A percentile compares a stretch with the other conserved stretches of the same genome.
Evolutionary conservation across 805 yeast species (phyloP).

Genomic region (Phaffomyces antillensis): DNA sequence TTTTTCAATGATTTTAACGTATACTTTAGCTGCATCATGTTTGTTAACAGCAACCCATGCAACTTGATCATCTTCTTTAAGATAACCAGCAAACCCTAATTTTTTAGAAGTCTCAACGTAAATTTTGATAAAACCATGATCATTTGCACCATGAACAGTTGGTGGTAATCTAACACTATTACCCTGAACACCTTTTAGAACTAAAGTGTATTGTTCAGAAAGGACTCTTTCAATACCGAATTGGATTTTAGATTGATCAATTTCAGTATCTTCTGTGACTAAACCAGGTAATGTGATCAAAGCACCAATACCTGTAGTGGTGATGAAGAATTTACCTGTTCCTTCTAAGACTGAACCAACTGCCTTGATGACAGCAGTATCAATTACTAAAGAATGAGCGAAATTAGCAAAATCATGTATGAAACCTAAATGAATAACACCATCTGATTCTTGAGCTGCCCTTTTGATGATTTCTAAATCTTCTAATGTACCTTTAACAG

Average conservation of each 20-base stretch:
- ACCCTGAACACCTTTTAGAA: constrained; percentile 23
- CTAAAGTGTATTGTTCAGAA: constrained; percentile 12
- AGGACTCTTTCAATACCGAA: constrained; percentile 8
- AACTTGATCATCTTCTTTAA: constrained; percentile 12
- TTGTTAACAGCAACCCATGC: constrained; percentile 28
- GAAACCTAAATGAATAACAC: constrained; percentile 13
- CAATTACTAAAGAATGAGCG: background rate
- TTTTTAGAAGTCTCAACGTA: constrained; percentile 22
- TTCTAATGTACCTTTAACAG: constrained; percentile 25
- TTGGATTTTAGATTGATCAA: background rate
- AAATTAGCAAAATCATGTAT: background rate
- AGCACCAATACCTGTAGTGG: background rate
- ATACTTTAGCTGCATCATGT: constrained; percentile 28
- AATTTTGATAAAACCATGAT: constrained; percentile 21
- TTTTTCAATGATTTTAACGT: constrained; percentile 22
- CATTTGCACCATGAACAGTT: constrained; percentile 27
- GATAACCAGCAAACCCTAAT: constrained; percentile 23
- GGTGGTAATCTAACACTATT: constrained; percentile 18
- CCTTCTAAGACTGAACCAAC: background rate
- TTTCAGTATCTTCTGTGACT: background rate
- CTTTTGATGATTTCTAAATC: constrained; percentile 23
- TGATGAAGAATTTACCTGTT: background rate
- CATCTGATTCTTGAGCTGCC: constrained; percentile 26
- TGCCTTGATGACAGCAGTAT: background rate
- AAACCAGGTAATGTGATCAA: background rate